phyloP scores from a whole-genome alignment of 495 filamentous ascomycete genomes.

The Chaetomidium leptoderma region DNA sequence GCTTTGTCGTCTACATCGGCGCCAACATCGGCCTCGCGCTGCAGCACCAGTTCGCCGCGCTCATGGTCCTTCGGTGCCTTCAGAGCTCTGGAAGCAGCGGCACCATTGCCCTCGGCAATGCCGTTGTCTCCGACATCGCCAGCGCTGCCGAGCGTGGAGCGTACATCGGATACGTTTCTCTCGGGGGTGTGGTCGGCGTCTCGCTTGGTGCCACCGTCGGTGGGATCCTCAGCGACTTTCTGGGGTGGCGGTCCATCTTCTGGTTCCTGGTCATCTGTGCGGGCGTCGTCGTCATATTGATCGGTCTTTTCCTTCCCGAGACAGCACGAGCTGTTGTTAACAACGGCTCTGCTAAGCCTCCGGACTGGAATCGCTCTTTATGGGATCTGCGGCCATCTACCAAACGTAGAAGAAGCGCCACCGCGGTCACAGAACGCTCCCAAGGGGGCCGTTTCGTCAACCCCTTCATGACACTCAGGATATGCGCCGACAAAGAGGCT shows the following conservation, averaged over 20 bases:
- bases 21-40: constrained; percentile 55
- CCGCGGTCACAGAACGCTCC: neutral
- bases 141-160: constrained; percentile 51
- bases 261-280: constrained; percentile 52
- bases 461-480: constrained; percentile 46
- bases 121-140: constrained; percentile 52
- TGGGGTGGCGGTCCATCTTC: constrained; percentile 53
- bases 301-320: constrained; percentile 45
- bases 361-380: neutral
- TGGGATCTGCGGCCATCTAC: constrained; percentile 53
- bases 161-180: constrained; percentile 39
- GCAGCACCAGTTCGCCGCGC: constrained; percentile 44
- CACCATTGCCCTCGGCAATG: constrained; percentile 51
- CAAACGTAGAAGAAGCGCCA: neutral
- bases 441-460: neutral
- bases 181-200: constrained; percentile 38
- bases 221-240: constrained; percentile 46
- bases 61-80: constrained; percentile 52
- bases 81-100: constrained; percentile 54
- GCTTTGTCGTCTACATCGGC: constrained; percentile 52
- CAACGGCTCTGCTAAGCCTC: constrained; percentile 39
- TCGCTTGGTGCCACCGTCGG: constrained; percentile 45
- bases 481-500: constrained; percentile 51
- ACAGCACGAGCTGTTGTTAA: constrained; percentile 55
- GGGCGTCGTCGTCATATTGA: constrained; percentile 31